A percentile compares a stretch with the other conserved stretches of the same genome.
Conservation (phyloP, 1,139 yeast genomes). For the Debaryomyces psychrophilus region DNA sequence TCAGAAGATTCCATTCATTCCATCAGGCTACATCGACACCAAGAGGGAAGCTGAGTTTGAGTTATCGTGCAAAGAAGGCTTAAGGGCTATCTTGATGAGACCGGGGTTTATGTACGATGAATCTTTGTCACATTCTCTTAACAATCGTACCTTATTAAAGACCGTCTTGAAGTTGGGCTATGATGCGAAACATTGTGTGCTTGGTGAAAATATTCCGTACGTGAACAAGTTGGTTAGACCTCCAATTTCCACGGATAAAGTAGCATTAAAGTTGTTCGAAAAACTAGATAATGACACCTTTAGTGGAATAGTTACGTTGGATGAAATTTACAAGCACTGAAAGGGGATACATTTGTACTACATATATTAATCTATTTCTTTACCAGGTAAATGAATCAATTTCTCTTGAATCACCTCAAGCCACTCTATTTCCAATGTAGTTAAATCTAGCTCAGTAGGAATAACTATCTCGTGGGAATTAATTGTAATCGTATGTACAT, state of each 20-base stretch:
- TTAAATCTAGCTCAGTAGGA: constrained; percentile 29
- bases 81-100: constrained; percentile 66
- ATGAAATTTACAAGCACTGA: constrained; percentile 39
- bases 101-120: constrained; percentile 86
- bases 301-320: constrained; percentile 61
- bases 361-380: neutral
- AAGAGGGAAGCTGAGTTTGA: constrained; percentile 78
- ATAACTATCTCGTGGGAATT: constrained; percentile 22
- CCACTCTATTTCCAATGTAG: constrained; percentile 32
- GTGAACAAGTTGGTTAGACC: constrained; percentile 62
- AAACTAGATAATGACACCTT: constrained; percentile 54
- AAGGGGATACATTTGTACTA: neutral
- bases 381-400: neutral
- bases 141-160: constrained; percentile 35
- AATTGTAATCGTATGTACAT: constrained; percentile 22
- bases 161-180: constrained; percentile 38
- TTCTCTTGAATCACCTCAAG: constrained; percentile 26
- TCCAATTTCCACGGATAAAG: constrained; percentile 67
- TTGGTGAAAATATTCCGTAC: constrained; percentile 31
- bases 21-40: constrained; percentile 69
- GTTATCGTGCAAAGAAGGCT: constrained; percentile 42
- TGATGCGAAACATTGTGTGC: constrained; percentile 41
- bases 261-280: constrained; percentile 61
- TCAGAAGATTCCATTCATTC: constrained; percentile 65
- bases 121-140: constrained; percentile 28